phyloP scores from a whole-genome alignment of 306 rosid species.

The Trifolium dubium region DNA sequence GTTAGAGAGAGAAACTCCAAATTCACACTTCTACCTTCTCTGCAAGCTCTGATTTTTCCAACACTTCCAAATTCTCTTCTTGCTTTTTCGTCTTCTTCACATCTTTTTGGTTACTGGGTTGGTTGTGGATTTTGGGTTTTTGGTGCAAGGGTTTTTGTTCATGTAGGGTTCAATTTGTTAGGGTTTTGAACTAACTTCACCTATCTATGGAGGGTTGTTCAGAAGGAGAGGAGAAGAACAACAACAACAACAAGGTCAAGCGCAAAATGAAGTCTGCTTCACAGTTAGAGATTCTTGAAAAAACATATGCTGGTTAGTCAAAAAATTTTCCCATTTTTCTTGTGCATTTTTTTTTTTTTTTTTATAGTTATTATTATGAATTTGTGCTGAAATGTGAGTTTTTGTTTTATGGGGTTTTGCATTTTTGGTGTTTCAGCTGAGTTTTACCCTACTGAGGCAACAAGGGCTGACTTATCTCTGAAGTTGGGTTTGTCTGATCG shows the following conservation, averaged over 20 bases:
- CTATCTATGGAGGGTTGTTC: constrained; percentile 68
- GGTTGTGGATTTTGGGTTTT: constrained; percentile 1
- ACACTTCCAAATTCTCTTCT: constrained; percentile 4
- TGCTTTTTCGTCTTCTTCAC: background rate
- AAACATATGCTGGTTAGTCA: constrained; percentile 63
- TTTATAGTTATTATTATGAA: background rate
- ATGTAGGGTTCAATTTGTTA: constrained; percentile 24
- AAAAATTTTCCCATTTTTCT: background rate
- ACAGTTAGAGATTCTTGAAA: constrained; percentile 70
- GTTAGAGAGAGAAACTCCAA: constrained; percentile 51
- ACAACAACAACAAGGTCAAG: constrained; percentile 54
- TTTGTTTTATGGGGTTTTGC: constrained; percentile 15
- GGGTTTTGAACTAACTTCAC: no score
- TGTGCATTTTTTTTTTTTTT: constrained; percentile 1
- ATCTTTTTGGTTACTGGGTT: constrained; percentile 37
- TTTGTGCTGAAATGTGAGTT: constrained; percentile 37
- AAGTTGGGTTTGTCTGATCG: constrained; percentile 74
- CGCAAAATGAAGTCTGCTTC: constrained; percentile 80
- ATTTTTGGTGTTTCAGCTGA: constrained; percentile 52
- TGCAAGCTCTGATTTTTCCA: background rate
- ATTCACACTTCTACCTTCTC: background rate
- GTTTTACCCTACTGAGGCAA: constrained; percentile 64
- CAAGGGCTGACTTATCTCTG: constrained; percentile 62
- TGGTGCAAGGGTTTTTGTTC: background rate
- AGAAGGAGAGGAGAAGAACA: constrained; percentile 55